Evolutionary conservation across 352 stramenopile genomes (phyloP), one percentile per base, ranked within the genome.

Genomic region (Blastocystis sp.): DNA sequence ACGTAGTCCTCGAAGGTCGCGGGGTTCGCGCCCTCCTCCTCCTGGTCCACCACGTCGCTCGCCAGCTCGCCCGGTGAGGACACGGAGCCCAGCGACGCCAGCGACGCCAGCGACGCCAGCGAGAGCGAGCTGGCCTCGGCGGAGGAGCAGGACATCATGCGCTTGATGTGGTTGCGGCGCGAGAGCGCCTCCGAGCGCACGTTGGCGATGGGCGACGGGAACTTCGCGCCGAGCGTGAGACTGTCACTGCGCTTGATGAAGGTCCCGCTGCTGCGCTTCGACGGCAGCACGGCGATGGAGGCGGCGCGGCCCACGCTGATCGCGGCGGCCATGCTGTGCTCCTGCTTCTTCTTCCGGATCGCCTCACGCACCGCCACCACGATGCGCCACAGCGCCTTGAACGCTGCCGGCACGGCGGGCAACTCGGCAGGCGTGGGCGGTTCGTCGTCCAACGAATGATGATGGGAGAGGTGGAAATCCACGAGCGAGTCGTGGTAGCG

Each of bases 261-360:
- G 7, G 17, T n/a, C 11, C 17, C 48, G 53, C 52, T 66, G n/a
- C 17, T 23, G n/a, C 56, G 74, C 7, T 21, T 52, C 9, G 69
- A 21, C 10, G 74, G 17, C 3, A 69, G 9, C 53, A 84, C 34
- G n/a, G 52, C 59, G 17, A 48, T 52, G 9, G 74, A 70, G 10
- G 34, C 21, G 2, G 34, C 74, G 14, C n/a, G 21, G 5, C 41
- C 41, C 17, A 67, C 56, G 7, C 56, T 34, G 10, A 59, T 28
- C 14, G 53, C 34, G 17, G 52, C 28, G 61, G 67, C 53, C 7
- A 56, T 11, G 17, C 3, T 23, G 61, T 56, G 69, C 61, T 84
- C 74, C 53, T 84, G 74, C 45, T 84, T 84, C 74, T 84, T 84
- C 60, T 64, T 84, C 34, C 74, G 48, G 0, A 56, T 14, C 23